These are phyloP conservation scores for Cytospora paraplurivora DNA, from an alignment of 2,329 filamentous ascomycete species.

Conservation along the genomic window DNA sequence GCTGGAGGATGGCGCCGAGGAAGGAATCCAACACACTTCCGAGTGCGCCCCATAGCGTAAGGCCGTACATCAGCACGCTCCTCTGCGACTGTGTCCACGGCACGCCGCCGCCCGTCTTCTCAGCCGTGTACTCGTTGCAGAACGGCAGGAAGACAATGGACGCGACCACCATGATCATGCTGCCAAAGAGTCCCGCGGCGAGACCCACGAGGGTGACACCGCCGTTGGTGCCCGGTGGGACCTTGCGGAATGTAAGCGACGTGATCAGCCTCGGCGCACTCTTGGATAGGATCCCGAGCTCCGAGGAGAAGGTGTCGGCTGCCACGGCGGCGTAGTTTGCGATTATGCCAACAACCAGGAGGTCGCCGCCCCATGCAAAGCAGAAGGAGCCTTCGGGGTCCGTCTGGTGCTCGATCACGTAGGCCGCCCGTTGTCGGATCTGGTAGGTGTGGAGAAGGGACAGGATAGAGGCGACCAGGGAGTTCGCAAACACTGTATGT, in stretches of 20 bases:
- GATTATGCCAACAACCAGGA: conserved; percentile 66
- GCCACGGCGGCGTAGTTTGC: conserved; percentile 89
- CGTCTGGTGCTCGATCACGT: conserved; percentile 30
- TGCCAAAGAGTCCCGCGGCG: conserved; percentile 71
- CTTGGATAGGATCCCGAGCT: conserved; percentile 86
- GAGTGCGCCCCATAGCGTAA: conserved; percentile 73
- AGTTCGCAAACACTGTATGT: conserved; percentile 75
- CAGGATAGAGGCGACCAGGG: conserved; percentile 71
- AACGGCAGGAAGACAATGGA: conserved; percentile 70
- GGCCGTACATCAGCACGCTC: conserved; percentile 51
- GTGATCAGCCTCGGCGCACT: conserved; percentile 82
- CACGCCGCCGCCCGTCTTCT: conserved; percentile 45
- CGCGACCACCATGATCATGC: conserved; percentile 67
- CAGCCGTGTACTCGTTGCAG: conserved; percentile 52
- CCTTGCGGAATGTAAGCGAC: conserved; percentile 71
- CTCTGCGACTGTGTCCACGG: conserved; percentile 54
- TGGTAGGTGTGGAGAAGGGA: conserved; percentile 62
- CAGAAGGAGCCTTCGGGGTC: conserved; percentile 49
- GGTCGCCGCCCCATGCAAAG: conserved; percentile 63
- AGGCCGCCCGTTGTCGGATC: conserved; percentile 50
- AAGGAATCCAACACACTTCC: conserved; percentile 88
- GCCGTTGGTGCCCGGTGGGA: conserved; percentile 91
- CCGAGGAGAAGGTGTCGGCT: conserved; percentile 92
- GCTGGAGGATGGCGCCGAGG: conserved; percentile 81
- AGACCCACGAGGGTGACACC: conserved; percentile 80